Base-by-base conservation (phyloP, 306 rosid species). In the Cicer arietinum region DNA sequence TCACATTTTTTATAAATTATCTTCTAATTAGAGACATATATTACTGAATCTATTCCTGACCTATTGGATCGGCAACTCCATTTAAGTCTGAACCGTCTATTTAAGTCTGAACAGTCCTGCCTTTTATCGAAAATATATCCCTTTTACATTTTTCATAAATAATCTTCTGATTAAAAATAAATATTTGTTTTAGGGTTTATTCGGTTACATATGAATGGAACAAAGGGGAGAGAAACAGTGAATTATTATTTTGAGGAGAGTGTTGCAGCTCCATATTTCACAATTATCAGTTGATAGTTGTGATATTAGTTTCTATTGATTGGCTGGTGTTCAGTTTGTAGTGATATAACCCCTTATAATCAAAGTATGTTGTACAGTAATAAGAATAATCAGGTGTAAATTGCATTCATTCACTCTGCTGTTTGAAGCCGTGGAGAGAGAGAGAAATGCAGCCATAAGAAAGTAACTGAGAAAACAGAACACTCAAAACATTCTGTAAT, bases 401-500 rank as follows among this genome's bases (percentile, higher is more conserved):
- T 8, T 7, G 10, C 30, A 7, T 16, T 17, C 30, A 54, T 54
- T 8, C 60, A 8, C 6, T 54, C 22, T 53, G 7, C 8, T 3
- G 3, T 54, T 18, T 54, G 45, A 51, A 12, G 57, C 20, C 20
- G 18, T 12, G 44, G 11, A 35, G 18, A 12, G 18, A 59, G 5
- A 12, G 67, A 7, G 18, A 14, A 62, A 3, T 5, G 35, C 16
- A 41, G 51, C 69, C 25, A 8, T 51, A 30, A 63, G 52, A 65
- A 66, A 44, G 14, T 10, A 17, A 67, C 10, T 11, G 25, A n/a
- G 40, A 80, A 61, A 52, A 60, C 39, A 61, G 10, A 69, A 35
- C 25, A 69, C 41, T 13, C 17, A 25, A 40, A 46, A 50, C 51
- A 41, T 47, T 59, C 51, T 76, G 64, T 70, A 75, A 70, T 63